These are phyloP conservation scores for Coniosporium apollinis DNA, from an alignment of 495 filamentous ascomycete genomes.

Conservation along the genomic window DNA sequence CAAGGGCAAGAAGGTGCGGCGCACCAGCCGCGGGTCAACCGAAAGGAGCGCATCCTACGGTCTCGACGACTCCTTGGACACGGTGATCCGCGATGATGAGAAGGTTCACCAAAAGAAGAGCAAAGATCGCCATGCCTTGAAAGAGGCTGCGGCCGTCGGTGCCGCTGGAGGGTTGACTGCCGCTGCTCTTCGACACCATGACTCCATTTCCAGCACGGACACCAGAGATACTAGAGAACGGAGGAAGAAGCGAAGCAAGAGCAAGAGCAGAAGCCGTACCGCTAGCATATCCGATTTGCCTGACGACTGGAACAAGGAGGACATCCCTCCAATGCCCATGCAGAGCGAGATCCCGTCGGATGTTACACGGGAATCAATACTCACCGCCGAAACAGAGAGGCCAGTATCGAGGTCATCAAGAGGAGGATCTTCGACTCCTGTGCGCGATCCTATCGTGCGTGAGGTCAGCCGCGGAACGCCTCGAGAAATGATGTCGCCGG, in stretches of 20 bases:
- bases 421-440: too few species aligned
- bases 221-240: conserved; percentile 36
- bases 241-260: conserved; percentile 26
- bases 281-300: conserved; percentile 33
- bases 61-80: conserved; percentile 29
- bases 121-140: conserved; percentile 30
- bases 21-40: conserved; percentile 27
- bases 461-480: conserved; percentile 40
- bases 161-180: conserved; percentile 42
- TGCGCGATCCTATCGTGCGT: conserved; percentile 33
- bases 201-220: conserved; percentile 39
- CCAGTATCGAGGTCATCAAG: conserved; percentile 37
- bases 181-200: conserved; percentile 46
- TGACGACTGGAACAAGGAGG: conserved; percentile 28
- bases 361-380: conserved; percentile 72
- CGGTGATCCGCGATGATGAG: conserved; percentile 35
- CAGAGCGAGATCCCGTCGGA: conserved; percentile 75
- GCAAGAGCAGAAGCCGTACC: conserved; percentile 37
- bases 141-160: conserved; percentile 39
- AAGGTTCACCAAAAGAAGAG: conserved; percentile 39
- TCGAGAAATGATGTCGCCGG: conserved; percentile 33
- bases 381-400: conserved; percentile 63
- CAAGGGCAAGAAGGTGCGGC: conserved; percentile 31
- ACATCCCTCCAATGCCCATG: conserved; percentile 62
- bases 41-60: conserved; percentile 29